Percentiles rank a stretch among this genome's conserved stretches.
phyloP scores from a whole-genome alignment of 805 yeast genomes.

The Candida awuae region DNA sequence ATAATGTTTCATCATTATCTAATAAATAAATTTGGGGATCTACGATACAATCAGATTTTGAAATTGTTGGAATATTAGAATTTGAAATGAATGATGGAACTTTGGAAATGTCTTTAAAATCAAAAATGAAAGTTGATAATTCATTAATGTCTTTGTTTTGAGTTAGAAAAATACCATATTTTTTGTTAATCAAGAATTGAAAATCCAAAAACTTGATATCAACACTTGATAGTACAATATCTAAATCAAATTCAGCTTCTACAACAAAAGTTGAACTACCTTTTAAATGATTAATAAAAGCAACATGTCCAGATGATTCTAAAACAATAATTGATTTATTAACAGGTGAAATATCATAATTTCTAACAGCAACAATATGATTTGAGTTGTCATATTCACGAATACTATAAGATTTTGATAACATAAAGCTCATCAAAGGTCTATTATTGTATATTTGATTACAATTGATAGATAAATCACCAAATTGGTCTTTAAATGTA shows the following conservation, averaged over 20 bases:
- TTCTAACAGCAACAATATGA: conserved; percentile 50
- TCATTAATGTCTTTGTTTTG: background rate
- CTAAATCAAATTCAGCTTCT: conserved; percentile 2
- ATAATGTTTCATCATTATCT: background rate
- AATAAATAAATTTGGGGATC: conserved; percentile 1
- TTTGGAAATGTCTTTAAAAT: background rate
- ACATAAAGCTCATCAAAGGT: conserved; percentile 10
- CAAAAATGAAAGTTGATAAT: background rate
- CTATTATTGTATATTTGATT: conserved; percentile 17
- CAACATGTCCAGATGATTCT: conserved; percentile 39
- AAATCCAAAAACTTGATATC: background rate
- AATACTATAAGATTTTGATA: conserved; percentile 16
- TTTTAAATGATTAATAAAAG: conserved; percentile 29
- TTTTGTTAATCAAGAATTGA: background rate
- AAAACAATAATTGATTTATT: conserved; percentile 36
- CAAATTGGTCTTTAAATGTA: conserved; percentile 57
- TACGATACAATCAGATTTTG: background rate
- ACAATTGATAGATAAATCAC: conserved; percentile 40
- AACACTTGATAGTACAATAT: background rate
- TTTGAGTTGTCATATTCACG: conserved; percentile 24
- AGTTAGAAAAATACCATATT: conserved; percentile 1
- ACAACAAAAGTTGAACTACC: conserved; percentile 20
- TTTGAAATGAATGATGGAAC: background rate
- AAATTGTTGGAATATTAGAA: background rate
- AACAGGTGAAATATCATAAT: conserved; percentile 36